Base-by-base conservation (phyloP, 108 stramenopile genomes). In the Fragilaria radians region DNA sequence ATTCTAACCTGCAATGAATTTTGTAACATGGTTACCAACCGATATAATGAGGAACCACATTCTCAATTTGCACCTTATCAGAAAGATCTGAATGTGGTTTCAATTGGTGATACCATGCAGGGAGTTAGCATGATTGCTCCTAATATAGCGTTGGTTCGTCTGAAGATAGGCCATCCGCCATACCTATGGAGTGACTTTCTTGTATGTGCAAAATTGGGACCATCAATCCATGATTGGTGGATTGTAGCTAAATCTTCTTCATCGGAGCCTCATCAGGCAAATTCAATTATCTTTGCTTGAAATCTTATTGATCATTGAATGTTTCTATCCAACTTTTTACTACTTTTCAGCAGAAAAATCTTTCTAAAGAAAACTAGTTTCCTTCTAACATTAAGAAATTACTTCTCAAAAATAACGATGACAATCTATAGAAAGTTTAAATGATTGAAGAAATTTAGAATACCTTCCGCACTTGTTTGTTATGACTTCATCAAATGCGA, bases 221-320 rank as follows among this genome's bases (percentile, higher is more conserved):
- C 23, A 5, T 23, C 32, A 3, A 18, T 21, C 22, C n/a, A 48
- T 49, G 26, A 50, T 24, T 66, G 65, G 65, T 66, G 65, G 65
- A 66, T 66, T 66, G 48, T 66, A 9, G 54, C 55, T 29, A 66
- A 66, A 47, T 66, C 65, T 4, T 66, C 65, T 25, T 28, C 34
- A 7, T 34, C 18, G 5, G 59, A 61, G 19, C 47, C 48, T 5
- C 57, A 58, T 50, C 60, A n/a, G n/a, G n/a, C n/a, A n/a, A n/a
- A n/a, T n/a, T n/a, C n/a, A n/a, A n/a, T n/a, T n/a, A n/a, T n/a
- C n/a, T n/a, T n/a, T n/a, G n/a, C n/a, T n/a, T n/a, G n/a, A n/a
- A n/a, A n/a, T n/a, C n/a, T n/a, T n/a, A n/a, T n/a, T n/a, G n/a
- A n/a, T n/a, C n/a, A n/a, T n/a, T n/a, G n/a, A n/a, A n/a, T n/a